phyloP scores from a whole-genome alignment of 768 basidiomycete genomes.

The Hygrophorus russula region DNA sequence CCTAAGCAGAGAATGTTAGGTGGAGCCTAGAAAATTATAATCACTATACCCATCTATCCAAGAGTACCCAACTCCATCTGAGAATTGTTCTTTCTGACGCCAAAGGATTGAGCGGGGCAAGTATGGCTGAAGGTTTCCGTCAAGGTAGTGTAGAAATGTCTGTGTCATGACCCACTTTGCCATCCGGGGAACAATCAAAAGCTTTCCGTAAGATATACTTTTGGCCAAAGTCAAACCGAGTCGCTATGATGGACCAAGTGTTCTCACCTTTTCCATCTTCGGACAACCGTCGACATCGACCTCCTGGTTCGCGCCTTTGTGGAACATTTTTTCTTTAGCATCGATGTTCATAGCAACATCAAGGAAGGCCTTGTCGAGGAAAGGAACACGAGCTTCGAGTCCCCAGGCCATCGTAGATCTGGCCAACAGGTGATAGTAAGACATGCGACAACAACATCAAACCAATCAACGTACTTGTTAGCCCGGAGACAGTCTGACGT shows the following conservation, averaged over 20 bases:
- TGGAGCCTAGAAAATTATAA: neutral
- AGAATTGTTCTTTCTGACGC: conserved; percentile 99
- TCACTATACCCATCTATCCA: conserved; percentile 87
- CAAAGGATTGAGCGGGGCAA: conserved; percentile 90
- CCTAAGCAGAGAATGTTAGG: conserved; percentile 25
- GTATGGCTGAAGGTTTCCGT: conserved; percentile 50
- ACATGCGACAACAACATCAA: neutral
- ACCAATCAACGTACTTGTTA: conserved; percentile 63
- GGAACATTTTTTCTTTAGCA: conserved; percentile 81
- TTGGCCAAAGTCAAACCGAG: conserved; percentile 6
- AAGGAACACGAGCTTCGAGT: conserved; percentile 95
- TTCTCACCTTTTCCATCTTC: conserved; percentile 87
- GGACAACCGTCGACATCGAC: conserved; percentile 80
- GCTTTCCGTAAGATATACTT: conserved; percentile 95
- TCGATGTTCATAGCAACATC: conserved; percentile 90
- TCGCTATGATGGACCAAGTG: conserved; percentile 1
- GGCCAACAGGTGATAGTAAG: conserved; percentile 1
- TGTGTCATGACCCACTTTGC: conserved; percentile 36
- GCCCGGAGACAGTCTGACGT: conserved; percentile 95
- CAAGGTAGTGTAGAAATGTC: neutral
- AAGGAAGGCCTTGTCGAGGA: conserved; percentile 94
- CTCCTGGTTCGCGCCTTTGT: conserved; percentile 63
- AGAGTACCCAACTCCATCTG: conserved; percentile 96
- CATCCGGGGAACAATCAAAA: conserved; percentile 77
- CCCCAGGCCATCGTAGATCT: conserved; percentile 99